A percentile compares a stretch with the other conserved stretches of the same genome.
Conservation (phyloP, 371 early-diverging fungal species). For the Phascolomyces articulosus region DNA sequence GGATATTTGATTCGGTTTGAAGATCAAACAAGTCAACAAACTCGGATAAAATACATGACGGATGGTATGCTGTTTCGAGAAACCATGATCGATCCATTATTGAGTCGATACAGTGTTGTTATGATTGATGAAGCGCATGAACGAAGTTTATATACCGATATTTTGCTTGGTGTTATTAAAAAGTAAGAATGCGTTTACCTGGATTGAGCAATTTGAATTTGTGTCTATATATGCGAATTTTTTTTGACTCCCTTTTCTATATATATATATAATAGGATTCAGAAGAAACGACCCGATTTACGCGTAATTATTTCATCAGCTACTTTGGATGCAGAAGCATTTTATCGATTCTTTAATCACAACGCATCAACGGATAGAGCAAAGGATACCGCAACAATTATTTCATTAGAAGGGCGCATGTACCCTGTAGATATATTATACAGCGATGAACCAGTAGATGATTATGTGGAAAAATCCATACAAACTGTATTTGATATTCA, state of each 20-base stretch:
- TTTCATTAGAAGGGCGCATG: constrained; percentile 75
- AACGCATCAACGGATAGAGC: constrained; percentile 31
- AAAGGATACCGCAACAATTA: constrained; percentile 61
- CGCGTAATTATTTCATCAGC: constrained; percentile 82
- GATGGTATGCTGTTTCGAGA: constrained; percentile 91
- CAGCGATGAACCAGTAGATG: constrained; percentile 50
- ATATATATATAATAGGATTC: constrained; percentile 44
- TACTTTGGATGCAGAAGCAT: constrained; percentile 71
- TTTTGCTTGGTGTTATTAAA: constrained; percentile 81
- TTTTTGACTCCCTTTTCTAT: too few species aligned
- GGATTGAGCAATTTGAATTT: too few species aligned
- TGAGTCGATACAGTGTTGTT: constrained; percentile 81
- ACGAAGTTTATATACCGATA: constrained; percentile 85
- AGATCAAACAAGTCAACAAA: constrained; percentile 57
- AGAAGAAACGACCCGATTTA: constrained; percentile 64
- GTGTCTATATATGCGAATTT: too few species aligned
- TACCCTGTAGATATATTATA: constrained; percentile 77
- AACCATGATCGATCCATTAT: constrained; percentile 71
- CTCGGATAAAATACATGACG: constrained; percentile 89
- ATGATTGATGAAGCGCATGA: constrained; percentile 97
- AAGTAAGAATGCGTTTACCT: constrained; percentile 41
- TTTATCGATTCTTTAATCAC: constrained; percentile 64
- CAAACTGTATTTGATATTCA: constrained; percentile 74
- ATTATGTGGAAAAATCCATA: constrained; percentile 67
- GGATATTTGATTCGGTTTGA: constrained; percentile 82